phyloP scores from a whole-genome alignment of 306 rosid species.

The Quercus glauca region DNA sequence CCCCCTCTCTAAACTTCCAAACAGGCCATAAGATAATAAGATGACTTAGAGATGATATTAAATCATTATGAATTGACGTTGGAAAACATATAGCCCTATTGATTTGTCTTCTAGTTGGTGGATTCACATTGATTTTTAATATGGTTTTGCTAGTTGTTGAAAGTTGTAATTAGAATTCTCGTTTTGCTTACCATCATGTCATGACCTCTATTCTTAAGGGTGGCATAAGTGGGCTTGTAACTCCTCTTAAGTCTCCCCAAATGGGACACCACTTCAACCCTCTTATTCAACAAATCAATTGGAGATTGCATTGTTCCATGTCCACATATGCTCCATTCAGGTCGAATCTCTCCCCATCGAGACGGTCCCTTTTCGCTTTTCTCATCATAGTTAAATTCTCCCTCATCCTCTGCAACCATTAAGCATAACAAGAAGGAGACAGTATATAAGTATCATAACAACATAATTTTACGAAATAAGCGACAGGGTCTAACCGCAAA shows the following conservation, averaged over 20 bases:
- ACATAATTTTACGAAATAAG: too few species aligned
- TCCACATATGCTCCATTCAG: constrained; percentile 55
- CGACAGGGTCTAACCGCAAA: too few species aligned
- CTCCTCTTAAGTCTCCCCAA: constrained; percentile 27
- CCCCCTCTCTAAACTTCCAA: too few species aligned
- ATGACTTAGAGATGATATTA: too few species aligned
- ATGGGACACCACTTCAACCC: constrained; percentile 41
- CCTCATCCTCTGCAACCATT: constrained; percentile 48
- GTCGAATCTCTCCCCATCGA: constrained; percentile 58
- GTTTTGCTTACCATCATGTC: constrained; percentile 55
- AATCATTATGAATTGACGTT: background rate
- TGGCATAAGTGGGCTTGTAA: constrained; percentile 58
- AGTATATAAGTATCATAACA: too few species aligned
- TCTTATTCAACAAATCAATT: constrained; percentile 41
- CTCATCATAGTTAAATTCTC: constrained; percentile 46
- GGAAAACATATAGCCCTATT: background rate
- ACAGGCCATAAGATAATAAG: too few species aligned
- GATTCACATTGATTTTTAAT: too few species aligned
- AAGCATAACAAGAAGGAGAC: background rate
- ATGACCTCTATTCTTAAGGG: constrained; percentile 65
- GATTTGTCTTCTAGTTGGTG: background rate
- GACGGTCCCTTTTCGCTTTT: constrained; percentile 48
- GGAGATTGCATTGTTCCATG: constrained; percentile 78
- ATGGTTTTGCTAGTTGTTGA: too few species aligned
- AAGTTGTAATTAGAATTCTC: too few species aligned